Evolutionary conservation across 768 basidiomycete genomes (phyloP).

Genomic region (Gloeostereum incarnatum): DNA sequence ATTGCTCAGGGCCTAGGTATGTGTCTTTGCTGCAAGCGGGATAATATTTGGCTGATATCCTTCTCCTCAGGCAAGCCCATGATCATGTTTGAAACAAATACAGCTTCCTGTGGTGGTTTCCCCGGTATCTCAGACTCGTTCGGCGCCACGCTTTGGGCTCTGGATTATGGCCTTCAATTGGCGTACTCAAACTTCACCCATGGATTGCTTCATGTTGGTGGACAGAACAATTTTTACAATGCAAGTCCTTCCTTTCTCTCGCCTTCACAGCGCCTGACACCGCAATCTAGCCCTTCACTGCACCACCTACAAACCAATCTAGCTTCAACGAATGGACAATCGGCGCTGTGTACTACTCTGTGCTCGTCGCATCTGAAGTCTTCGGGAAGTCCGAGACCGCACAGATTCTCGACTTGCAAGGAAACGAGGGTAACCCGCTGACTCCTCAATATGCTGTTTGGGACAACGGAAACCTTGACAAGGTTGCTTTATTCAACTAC

Average conservation of each 20-base stretch:
- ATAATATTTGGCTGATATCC: no score
- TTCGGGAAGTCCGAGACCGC: slow-evolving; percentile 55
- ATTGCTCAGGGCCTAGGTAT: slow-evolving; percentile 28
- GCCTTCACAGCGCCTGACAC: no score
- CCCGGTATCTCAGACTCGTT: slow-evolving; percentile 30
- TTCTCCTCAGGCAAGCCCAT: slow-evolving; percentile 22
- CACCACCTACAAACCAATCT: slow-evolving; percentile 34
- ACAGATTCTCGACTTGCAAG: slow-evolving; percentile 58
- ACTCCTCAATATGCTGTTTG: slow-evolving; percentile 5
- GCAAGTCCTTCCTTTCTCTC: slow-evolving; percentile 21
- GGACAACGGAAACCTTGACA: slow-evolving; percentile 25
- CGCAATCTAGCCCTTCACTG: no score
- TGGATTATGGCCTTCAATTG: slow-evolving; percentile 29
- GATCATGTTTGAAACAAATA: slow-evolving; percentile 36
- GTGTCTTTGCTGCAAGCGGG: no score
- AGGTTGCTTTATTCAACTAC: slow-evolving; percentile 72
- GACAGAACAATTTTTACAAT: slow-evolving; percentile 15
- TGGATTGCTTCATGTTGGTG: slow-evolving; percentile 14
- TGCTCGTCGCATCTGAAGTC: slow-evolving; percentile 60
- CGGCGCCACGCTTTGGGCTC: slow-evolving; percentile 31
- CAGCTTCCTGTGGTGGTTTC: slow-evolving; percentile 36
- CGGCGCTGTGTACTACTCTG: slow-evolving; percentile 56
- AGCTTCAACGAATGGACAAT: slow-evolving; percentile 44
- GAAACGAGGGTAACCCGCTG: slow-evolving; percentile 31
- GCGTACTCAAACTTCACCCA: slow-evolving; percentile 28